Evolutionary conservation across 2,329 filamentous ascomycete genomes (phyloP), one percentile per base, ranked within the genome.

Genomic region (Alternaria tenuissima): DNA sequence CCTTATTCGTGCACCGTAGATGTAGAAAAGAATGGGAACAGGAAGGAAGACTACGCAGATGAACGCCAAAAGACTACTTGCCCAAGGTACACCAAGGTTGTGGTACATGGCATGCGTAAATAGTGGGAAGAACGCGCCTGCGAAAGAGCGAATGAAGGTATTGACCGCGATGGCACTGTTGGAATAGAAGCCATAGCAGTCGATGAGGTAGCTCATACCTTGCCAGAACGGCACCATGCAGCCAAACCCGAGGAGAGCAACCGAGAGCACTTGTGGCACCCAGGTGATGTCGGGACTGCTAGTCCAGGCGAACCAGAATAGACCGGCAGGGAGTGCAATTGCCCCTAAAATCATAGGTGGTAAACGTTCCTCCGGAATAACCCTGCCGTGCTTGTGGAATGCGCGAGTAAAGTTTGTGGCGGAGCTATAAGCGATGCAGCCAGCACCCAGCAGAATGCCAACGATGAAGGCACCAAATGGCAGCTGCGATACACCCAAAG

Each of bases 181-280:
- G 0, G 81, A 77, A 32, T 78, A 80, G 44, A 75, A 76, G 8
- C 80, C 79, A 62, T 84, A 84, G 52, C 76, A 88, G 73, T 94
- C 91, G 61, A 94, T 89, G 9, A 94, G 85, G 76, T 94, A 94
- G 81, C 93, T 93, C 64, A 95, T 84, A 66, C 92, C 90, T 36
- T 95, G 87, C 84, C 94, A 94, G 74, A 95, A 93, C 26, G 89
- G 89, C 79, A 94, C 79, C 73, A 87, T 89, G 71, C 94, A 88
- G 12, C 91, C 91, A 49, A 93, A 89, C 5, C 92, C 92, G 44
- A 88, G 83, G 42, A 88, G 86, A 1, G 82, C 82, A 1, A 85
- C 80, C 0, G 86, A 86, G 26, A 89, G 81, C 38, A 85, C 81
- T 1, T 87, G 85, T 0, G 80, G 84, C 46, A 87, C 82, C 86